Evolutionary conservation across 208 protist genomes (phyloP).

Genomic region (Leishmania turanica): DNA sequence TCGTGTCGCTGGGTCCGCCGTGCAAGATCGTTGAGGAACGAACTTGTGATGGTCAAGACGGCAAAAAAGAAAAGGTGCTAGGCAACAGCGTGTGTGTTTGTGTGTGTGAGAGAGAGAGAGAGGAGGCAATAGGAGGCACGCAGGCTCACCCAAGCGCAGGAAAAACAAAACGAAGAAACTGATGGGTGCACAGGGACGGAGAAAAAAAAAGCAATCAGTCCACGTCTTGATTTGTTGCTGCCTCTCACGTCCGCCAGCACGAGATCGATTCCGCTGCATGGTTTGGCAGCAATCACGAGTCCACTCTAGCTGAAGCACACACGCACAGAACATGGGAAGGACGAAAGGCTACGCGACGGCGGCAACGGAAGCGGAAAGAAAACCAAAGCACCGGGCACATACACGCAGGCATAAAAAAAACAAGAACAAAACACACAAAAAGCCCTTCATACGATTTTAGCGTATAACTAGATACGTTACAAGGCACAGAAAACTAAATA

Average conservation of each 20-base stretch:
- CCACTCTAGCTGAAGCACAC: background rate
- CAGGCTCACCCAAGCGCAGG: background rate
- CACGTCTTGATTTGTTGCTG: background rate
- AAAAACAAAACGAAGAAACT: background rate
- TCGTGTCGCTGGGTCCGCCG: background rate
- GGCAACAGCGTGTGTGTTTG: background rate
- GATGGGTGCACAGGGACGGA: background rate
- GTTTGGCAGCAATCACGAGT: background rate
- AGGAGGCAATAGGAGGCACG: background rate
- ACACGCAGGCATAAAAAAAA: background rate
- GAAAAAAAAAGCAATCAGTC: background rate
- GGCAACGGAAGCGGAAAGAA: background rate
- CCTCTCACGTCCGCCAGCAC: background rate
- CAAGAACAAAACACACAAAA: no score
- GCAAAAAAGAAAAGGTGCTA: no score
- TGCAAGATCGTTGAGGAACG: background rate
- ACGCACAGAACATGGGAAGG: background rate
- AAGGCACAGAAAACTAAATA: conserved; percentile 13
- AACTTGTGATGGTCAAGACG: background rate
- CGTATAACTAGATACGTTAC: background rate
- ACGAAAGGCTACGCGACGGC: background rate
- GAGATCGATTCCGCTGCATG: background rate
- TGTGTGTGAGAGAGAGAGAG: background rate
- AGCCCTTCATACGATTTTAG: background rate
- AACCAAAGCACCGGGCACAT: background rate